phyloP scores from a whole-genome alignment of 2,329 filamentous ascomycete genomes.

The Plenodomus lindquistii region DNA sequence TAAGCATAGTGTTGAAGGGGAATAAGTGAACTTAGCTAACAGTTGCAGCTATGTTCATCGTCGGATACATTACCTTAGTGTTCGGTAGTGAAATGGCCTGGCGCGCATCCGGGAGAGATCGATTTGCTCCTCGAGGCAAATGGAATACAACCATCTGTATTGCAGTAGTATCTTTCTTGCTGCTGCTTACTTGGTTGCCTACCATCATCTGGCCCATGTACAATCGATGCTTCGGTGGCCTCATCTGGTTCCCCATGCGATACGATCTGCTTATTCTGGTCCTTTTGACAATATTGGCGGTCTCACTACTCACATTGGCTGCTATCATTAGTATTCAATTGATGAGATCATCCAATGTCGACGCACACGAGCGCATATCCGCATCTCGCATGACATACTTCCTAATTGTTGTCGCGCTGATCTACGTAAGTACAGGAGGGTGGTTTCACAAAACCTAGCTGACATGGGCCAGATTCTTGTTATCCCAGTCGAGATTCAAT shows the following conservation, averaged over 20 bases:
- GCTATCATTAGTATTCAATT: slow-evolving; percentile 62
- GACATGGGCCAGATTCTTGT: slow-evolving; percentile 53
- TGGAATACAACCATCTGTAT: slow-evolving; percentile 65
- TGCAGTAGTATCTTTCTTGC: slow-evolving; percentile 54
- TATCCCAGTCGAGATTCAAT: slow-evolving; percentile 65
- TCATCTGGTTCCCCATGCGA: slow-evolving; percentile 68
- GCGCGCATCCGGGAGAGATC: slow-evolving; percentile 57
- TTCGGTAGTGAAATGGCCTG: slow-evolving; percentile 66
- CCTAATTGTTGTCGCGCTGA: slow-evolving; percentile 58
- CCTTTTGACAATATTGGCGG: slow-evolving; percentile 57
- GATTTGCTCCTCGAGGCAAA: slow-evolving; percentile 63
- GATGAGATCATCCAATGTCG: slow-evolving; percentile 58
- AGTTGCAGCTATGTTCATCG: slow-evolving; percentile 64
- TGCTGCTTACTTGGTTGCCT: slow-evolving; percentile 62
- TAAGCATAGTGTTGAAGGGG: slow-evolving; percentile 24
- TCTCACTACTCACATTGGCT: slow-evolving; percentile 56
- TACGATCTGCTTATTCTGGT: slow-evolving; percentile 64
- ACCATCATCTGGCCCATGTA: slow-evolving; percentile 60
- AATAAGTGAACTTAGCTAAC: slow-evolving; percentile 16
- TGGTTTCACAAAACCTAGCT: neutral
- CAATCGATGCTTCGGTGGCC: slow-evolving; percentile 67
- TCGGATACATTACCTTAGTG: slow-evolving; percentile 67
- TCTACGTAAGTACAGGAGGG: slow-evolving; percentile 55
- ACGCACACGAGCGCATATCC: slow-evolving; percentile 62
- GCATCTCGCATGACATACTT: slow-evolving; percentile 74